These are phyloP conservation scores for Psilocybe subaeruginosa DNA, from an alignment of 768 basidiomycete genomes.

Conservation along the genomic window DNA sequence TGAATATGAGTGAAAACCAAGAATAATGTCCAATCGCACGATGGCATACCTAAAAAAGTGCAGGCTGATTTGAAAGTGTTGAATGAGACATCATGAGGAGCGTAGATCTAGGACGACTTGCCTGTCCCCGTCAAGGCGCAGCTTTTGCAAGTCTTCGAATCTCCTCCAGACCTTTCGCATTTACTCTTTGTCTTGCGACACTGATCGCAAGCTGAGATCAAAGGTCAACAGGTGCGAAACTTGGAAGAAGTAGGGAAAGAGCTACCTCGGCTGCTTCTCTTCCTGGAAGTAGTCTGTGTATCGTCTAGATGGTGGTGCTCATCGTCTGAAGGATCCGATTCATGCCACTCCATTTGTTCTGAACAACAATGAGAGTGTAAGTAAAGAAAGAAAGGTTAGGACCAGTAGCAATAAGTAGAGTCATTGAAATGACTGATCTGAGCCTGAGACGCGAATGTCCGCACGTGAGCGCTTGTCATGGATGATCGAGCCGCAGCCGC, in stretches of 20 bases:
- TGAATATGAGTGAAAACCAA: neutral
- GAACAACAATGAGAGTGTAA: constrained; percentile 21
- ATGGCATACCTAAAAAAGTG: constrained; percentile 59
- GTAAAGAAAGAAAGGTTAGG: constrained; percentile 21
- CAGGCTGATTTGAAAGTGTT: constrained; percentile 45
- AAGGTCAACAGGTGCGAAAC: constrained; percentile 15
- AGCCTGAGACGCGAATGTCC: constrained; percentile 24
- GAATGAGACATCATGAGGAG: constrained; percentile 19
- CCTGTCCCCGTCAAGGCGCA: constrained; percentile 60
- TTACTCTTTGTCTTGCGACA: constrained; percentile 90
- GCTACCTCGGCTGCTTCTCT: constrained; percentile 67
- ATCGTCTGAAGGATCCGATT: constrained; percentile 65
- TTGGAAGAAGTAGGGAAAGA: constrained; percentile 2
- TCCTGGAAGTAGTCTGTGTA: constrained; percentile 45
- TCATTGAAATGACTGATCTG: constrained; percentile 14
- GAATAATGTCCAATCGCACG: neutral
- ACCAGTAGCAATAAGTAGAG: constrained; percentile 14
- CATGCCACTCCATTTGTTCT: constrained; percentile 54
- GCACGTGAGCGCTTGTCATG: constrained; percentile 31
- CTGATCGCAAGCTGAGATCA: constrained; percentile 74
- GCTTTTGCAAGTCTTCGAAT: constrained; percentile 60
- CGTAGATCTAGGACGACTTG: constrained; percentile 27
- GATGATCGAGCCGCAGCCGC: constrained; percentile 16
- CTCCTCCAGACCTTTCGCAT: constrained; percentile 62
- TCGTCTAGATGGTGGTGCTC: constrained; percentile 43